Percentiles rank a stretch among this genome's conserved stretches.
Conservation (phyloP, 305 asterid genomes). For the Solanum hybrid region DNA sequence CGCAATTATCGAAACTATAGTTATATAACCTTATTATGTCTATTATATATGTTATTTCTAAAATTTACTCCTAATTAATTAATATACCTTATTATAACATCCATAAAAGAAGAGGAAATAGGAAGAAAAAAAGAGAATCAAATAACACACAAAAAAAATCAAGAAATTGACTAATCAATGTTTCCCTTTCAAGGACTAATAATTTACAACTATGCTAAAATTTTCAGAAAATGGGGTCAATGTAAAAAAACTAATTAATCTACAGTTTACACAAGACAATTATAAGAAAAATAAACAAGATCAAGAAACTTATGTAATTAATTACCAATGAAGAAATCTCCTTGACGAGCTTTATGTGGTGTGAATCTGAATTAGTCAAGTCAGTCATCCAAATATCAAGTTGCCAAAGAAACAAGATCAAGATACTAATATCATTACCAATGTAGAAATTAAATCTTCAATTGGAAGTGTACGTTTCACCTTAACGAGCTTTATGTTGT, state of each 20-base stretch:
- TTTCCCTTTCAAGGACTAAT: neutral
- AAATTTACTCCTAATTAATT: neutral
- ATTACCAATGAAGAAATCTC: neutral
- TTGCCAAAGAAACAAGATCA: constrained; percentile 39
- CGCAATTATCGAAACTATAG: too few relatives aligned
- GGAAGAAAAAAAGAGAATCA: neutral
- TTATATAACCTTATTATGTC: too few relatives aligned
- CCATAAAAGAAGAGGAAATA: neutral
- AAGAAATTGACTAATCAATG: neutral
- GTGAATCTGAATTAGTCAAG: neutral
- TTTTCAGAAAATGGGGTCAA: neutral
- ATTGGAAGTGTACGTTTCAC: rapidly evolving
- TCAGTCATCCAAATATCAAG: constrained; percentile 7
- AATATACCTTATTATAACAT: neutral
- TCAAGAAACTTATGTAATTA: neutral
- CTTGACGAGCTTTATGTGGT: neutral
- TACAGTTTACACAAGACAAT: neutral
- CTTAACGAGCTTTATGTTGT: neutral
- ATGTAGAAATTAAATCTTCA: neutral
- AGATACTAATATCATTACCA: neutral
- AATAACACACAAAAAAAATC: neutral
- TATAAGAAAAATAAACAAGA: neutral
- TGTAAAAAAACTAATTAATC: neutral
- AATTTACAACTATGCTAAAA: neutral
- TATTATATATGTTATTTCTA: too few relatives aligned